Base-by-base conservation (phyloP, 2,329 filamentous ascomycete species). In the Geosmithia putterillii region DNA sequence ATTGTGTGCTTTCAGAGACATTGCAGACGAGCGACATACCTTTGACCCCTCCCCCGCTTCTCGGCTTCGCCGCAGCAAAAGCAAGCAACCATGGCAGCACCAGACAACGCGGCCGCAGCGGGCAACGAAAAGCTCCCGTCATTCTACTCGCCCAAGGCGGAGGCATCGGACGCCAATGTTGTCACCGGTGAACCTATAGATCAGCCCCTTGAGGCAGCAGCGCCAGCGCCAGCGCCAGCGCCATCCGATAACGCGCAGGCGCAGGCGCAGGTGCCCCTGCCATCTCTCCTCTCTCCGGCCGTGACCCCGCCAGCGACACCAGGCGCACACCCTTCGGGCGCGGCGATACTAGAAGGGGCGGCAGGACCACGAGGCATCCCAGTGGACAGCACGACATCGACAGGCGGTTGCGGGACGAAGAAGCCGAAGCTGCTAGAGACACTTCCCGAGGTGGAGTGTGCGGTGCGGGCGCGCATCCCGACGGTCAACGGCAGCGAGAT, bases 391-490 rank as follows among this genome's bases (percentile, higher is more conserved):
- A 73, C 70, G 15, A 58, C 72, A 4, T 69, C 71, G 1, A 67
- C 67, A 0, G 76, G 76, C 41, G 76, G 76, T 41, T 81, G 76
- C 51, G 76, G 76, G 22, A 65, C 68, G 42, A 81, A 80, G 57
- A 70, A 74, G 25, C 86, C 87, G 1, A 80, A 77, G 46, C 70
- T 95, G 19, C 75, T 95, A 7, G 71, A 83, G 50, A 76, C 71
- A 14, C 70, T 96, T 2, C 92, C 90, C 7, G 66, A 84, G 20
- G 90, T 98, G n/a, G 81, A 86, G 59, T 98, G 92, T 66, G 80
- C 94, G 50, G 92, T 96, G 41, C 83, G 92, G 51, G 92, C 92
- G 17, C 82, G 92, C 44, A 98, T 98, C 53, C 92, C 92, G 1
- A 96, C 90, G 1, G 90, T 87, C 2, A 79, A 76, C 0, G 90